Conservation (phyloP, 768 basidiomycete species). For the Tulasnella sp. region DNA sequence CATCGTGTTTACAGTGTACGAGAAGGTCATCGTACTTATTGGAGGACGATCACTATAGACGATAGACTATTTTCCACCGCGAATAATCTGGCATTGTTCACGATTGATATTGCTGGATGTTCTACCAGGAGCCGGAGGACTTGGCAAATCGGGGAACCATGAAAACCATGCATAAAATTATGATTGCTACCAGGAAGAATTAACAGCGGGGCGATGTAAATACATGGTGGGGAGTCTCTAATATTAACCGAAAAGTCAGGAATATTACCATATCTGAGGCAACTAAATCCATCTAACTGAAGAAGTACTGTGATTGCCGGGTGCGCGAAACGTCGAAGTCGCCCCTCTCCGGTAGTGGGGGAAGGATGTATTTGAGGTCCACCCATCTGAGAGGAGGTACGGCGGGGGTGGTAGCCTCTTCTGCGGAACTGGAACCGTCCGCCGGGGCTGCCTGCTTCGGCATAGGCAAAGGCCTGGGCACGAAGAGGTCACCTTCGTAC, state of each 20-base stretch:
- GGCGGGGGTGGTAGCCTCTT: constrained; percentile 30
- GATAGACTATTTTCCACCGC: background rate
- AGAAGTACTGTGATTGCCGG: constrained; percentile 84
- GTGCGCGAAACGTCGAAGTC: constrained; percentile 79
- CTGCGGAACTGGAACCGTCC: constrained; percentile 33
- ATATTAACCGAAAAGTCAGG: background rate
- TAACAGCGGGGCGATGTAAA: background rate
- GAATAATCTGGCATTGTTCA: background rate
- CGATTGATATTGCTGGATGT: background rate
- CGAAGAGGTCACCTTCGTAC: constrained; percentile 31
- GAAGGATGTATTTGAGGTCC: constrained; percentile 67
- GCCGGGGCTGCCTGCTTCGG: constrained; percentile 20
- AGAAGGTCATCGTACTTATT: constrained; percentile 64
- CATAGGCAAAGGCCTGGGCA: constrained; percentile 38
- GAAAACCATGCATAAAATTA: constrained; percentile 11
- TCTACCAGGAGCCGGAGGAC: background rate
- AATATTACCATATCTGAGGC: background rate
- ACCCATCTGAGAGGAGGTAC: background rate
- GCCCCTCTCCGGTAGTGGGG: constrained; percentile 80
- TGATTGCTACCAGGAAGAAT: background rate
- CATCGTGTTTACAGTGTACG: constrained; percentile 89
- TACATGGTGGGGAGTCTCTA: background rate
- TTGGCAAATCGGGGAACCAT: background rate
- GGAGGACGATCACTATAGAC: constrained; percentile 35
- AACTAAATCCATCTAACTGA: constrained; percentile 40